phyloP scores from a whole-genome alignment of 2,329 filamentous ascomycete species.

The Nectriaceae sp. region DNA sequence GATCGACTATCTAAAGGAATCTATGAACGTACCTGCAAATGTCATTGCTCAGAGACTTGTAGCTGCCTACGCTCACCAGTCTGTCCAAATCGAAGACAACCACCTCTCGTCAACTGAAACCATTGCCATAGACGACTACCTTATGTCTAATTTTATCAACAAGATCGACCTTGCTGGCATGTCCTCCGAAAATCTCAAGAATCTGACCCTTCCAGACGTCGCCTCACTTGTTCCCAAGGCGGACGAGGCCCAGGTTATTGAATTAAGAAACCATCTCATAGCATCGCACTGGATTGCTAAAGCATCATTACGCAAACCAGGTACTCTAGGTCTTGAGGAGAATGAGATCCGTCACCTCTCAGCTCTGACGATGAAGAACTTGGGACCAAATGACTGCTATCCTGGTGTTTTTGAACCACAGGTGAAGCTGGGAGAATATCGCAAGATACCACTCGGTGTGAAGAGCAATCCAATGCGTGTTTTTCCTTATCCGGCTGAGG shows the following conservation, averaged over 20 bases:
- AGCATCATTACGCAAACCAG: background rate
- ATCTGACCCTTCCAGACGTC: background rate
- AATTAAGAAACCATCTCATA: constrained; percentile 5
- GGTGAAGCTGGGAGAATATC: no score
- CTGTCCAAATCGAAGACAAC: constrained; percentile 8
- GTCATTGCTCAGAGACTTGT: background rate
- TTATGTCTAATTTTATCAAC: background rate
- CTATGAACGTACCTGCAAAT: background rate
- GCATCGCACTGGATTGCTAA: constrained; percentile 5
- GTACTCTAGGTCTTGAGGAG: no score
- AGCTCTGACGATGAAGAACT: no score
- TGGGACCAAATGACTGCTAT: no score
- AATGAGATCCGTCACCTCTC: no score
- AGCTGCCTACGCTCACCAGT: constrained; percentile 6
- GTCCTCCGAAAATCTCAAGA: background rate
- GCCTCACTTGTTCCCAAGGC: background rate
- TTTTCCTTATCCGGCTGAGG: no score
- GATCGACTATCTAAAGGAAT: constrained; percentile 2
- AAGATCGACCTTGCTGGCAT: background rate
- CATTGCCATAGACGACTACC: background rate
- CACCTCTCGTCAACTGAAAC: background rate
- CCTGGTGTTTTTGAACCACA: no score
- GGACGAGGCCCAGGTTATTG: background rate
- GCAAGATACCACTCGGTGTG: no score
- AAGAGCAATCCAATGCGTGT: no score